Evolutionary conservation across 768 basidiomycete genomes (phyloP), one percentile per base, ranked within the genome.

Genomic region (Obba rivulosa): DNA sequence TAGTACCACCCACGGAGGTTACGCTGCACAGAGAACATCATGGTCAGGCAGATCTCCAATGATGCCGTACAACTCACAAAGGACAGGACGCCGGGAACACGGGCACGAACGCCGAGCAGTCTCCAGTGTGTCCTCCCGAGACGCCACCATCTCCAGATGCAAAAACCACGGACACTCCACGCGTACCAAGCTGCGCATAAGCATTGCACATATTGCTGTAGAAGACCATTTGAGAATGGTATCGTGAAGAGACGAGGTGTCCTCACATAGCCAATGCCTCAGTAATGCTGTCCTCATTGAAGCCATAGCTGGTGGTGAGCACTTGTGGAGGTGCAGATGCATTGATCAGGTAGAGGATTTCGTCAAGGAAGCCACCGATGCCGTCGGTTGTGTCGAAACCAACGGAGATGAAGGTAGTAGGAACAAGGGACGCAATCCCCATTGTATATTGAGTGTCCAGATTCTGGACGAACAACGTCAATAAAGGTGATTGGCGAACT

Each of bases 241-340:
- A 41, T 24, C 10, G 41, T 8, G 8, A 16, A 21, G 20, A 36
- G 25, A 21, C 2, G 2, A 23, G n/a, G 13, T 3, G 20, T 17
- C 57, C 61, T 40, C 44, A 68, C 67, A 56, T 53, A 5, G 65
- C 62, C 9, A 64, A 34, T 13, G 45, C 44, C 5, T n/a, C 16
- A 0, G 62, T 52, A 5, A 67, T 34, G 9, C 46, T 47, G 23
- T 53, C 34, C 57, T 68, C 69, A 47, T 70, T 52, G 20, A 50
- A 39, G 9, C 65, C 66, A 51, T 71, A 69, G 18, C 61, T 63
- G 11, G 68, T 69, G 34, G 84, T 54, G 21, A 88, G 81, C 10
- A 77, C 69, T 51, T 78, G 73, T 8, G 85, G 82, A 1, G 75
- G 63, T 43, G 67, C 57, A 8, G 64, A 43, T 22, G 76, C 71